These are phyloP conservation scores for Sarocladiaceae sp. DNA, from an alignment of 2,329 filamentous ascomycete genomes.

Conservation along the genomic window DNA sequence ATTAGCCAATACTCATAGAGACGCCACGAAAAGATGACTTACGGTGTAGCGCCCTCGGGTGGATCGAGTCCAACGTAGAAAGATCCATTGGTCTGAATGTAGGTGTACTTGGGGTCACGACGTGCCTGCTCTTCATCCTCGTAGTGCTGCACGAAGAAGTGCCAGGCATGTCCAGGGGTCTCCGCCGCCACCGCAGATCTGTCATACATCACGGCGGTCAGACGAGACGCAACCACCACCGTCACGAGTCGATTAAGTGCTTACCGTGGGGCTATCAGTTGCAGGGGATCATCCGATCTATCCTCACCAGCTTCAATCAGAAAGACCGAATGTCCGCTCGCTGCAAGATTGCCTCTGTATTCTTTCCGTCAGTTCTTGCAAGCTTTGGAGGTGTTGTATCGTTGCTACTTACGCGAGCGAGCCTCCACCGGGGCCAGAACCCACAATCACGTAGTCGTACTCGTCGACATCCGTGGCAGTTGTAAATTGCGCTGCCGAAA, in stretches of 20 bases:
- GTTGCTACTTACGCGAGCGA: constrained; percentile 11
- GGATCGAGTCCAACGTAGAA: constrained; percentile 16
- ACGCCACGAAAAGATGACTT: neutral
- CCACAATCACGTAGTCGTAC: constrained; percentile 12
- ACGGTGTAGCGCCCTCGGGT: constrained; percentile 15
- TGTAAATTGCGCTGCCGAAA: too few relatives aligned
- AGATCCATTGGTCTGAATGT: constrained; percentile 13
- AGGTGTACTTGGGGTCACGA: constrained; percentile 15
- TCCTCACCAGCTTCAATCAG: constrained; percentile 17
- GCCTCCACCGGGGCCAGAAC: constrained; percentile 10
- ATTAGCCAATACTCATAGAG: neutral
- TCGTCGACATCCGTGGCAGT: too few relatives aligned
- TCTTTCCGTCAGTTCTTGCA: neutral
- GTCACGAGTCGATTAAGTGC: neutral
- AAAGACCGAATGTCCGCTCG: constrained; percentile 12
- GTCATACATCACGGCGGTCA: neutral
- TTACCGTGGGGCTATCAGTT: constrained; percentile 18
- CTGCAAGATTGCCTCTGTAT: constrained; percentile 7
- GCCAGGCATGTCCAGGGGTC: constrained; percentile 13
- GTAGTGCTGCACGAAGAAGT: constrained; percentile 18
- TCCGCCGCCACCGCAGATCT: constrained; percentile 10
- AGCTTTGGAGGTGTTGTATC: too few relatives aligned
- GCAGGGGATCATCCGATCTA: constrained; percentile 22
- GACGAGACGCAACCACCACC: neutral
- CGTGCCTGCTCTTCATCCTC: constrained; percentile 14